phyloP scores from a whole-genome alignment of 129 eudicot genomes.

The Escallonia rubra region DNA sequence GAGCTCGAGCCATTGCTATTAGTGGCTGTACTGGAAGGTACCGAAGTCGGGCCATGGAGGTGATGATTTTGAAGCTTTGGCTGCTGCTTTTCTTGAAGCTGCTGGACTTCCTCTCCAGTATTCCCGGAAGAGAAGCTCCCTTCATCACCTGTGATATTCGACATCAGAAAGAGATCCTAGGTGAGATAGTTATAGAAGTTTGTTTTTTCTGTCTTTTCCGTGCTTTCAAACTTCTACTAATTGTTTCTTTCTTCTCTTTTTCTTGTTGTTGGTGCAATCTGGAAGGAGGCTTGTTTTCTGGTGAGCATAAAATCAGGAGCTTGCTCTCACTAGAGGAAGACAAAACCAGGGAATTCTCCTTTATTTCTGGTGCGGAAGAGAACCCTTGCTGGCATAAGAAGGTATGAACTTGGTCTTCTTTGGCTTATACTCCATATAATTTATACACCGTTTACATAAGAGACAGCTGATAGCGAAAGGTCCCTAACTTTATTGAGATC shows the following conservation, averaged over 20 bases:
- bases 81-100: conserved; percentile 21
- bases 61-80: not conserved
- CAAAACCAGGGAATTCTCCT: conserved; percentile 22
- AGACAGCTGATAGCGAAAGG: conserved; percentile 16
- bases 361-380: conserved; percentile 7
- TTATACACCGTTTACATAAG: conserved; percentile 22
- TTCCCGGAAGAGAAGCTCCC: conserved; percentile 65
- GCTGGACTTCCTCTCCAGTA: conserved; percentile 43
- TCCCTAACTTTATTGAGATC: not conserved
- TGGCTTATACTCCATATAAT: conserved; percentile 31
- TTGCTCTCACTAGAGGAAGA: conserved; percentile 23
- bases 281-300: conserved; percentile 15
- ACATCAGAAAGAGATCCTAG: conserved; percentile 22
- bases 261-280: conserved; percentile 14
- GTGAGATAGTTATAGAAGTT: conserved; percentile 3
- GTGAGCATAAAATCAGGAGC: conserved; percentile 20
- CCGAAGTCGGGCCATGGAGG: conserved; percentile 14
- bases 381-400: conserved; percentile 5
- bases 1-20: conserved; percentile 34
- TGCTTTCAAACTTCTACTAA: not conserved
- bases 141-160: conserved; percentile 67
- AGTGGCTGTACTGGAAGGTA: conserved; percentile 9
- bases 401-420: conserved; percentile 22
- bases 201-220: not conserved
- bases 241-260: not conserved